Evolutionary conservation across 2,329 filamentous ascomycete species (phyloP), one percentile per base, ranked within the genome.

Genomic region (Penicillium janthinellum): DNA sequence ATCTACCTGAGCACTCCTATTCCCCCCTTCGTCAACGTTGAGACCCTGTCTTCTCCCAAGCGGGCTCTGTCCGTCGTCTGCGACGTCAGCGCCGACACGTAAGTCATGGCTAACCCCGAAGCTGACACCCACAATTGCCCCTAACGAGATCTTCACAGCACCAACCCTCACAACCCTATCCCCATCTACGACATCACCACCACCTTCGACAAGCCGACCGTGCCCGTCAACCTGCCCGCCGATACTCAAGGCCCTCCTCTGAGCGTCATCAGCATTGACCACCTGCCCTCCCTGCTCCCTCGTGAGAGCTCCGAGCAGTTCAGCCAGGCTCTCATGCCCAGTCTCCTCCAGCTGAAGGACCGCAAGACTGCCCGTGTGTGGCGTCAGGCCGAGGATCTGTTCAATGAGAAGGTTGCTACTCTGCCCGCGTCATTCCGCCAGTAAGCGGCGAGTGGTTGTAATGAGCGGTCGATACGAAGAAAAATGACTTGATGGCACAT

Each of bases 291-390:
- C 55, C 84, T 97, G 66, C 82, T 98, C 39, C 91, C 94, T 1
- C 84, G 94, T 55, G 94, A 97, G 79, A 88, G 92, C 28, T 92
- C 88, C 45, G 92, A 97, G 79, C 88, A 88, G 20, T 97, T 96
- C 80, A 91, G 88, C 75, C 81, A 84, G 54, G 89, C 90, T 50
- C 81, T 97, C 65, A 81, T 96, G 70, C 91, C 92, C 20, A 90
- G 87, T 70, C 79, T 97, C 67, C 77, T 95, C 61, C 83, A 88
- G 61, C 83, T 97, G 63, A 91, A 95, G 76, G 86, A 95, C 73
- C 86, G 91, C 73, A 79, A 84, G 60, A 89, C 83, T 20, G 83
- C 88, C 12, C 74, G 75, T 6, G 93, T 96, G n/a, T 97, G 93
- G 93, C 82, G 85, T 56, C 86, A 90, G 60, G 93, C 93, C 0